Evolutionary conservation across 179 eudicot genomes (phyloP), one percentile per base, ranked within the genome.

Genomic region (Spergularia azorica): DNA sequence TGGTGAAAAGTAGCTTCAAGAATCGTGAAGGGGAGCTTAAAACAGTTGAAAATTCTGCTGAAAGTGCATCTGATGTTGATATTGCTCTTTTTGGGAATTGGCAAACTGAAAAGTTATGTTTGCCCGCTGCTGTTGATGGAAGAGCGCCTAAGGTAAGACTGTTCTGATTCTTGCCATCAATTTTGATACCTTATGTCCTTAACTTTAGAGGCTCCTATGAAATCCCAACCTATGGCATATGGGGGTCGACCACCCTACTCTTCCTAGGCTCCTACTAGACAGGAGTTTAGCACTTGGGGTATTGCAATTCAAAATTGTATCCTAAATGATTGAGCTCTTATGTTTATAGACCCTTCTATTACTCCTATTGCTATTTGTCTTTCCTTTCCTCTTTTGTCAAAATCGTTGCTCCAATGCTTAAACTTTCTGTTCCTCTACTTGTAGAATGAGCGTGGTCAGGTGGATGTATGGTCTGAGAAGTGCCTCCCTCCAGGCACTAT

Each of bases 401-500:
- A 4, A 20, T 71, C 38, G n/a, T 54, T 54, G 16, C 56, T 43
- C 43, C 11, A 67, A 36, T 39, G 8, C 58, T 41, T 26, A 32
- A 46, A 62, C 6, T 58, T n/a, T 50, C 55, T 48, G 6, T 43
- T 36, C 46, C 5, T 66, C 39, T 55, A 21, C 67, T 14, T 88
- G 67, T 78, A 95, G 99, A 93, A 95, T 83, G 97, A 95, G 80
- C 97, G 97, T 80, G 97, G 97, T 72, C 97, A 88, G 84, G 97
- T 95, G 77, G 99, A 95, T 81, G 97, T 93, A 67, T 95, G 99
- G 99, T 95, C 97, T 58, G 97, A 93, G 84, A 95, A 95, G 88
- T 95, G 97, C 89, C 92, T 95, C 60, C 99, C 99, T 39, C 97
- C 97, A 0, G 99, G 99, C 73, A 95, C 99, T 36, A 89, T 95